phyloP scores from a whole-genome alignment of 352 stramenopile species.

The Halophytophthora batemanensis region DNA sequence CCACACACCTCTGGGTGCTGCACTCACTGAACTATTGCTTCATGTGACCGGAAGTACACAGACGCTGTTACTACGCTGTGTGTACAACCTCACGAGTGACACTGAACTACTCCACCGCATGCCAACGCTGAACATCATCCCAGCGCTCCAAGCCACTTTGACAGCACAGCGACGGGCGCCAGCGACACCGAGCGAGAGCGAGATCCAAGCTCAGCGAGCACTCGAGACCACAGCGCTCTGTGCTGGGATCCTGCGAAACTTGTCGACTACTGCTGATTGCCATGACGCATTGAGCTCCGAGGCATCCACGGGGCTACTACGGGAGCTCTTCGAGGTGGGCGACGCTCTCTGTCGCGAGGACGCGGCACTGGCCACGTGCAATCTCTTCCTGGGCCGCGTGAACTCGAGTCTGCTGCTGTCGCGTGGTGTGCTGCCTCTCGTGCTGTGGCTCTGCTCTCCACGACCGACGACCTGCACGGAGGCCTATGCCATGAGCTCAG shows the following conservation, averaged over 20 bases:
- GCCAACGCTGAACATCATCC: constrained; percentile 18
- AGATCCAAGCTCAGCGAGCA: constrained; percentile 6
- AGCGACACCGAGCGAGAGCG: not conserved
- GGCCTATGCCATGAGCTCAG: constrained; percentile 46
- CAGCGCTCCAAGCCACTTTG: constrained; percentile 18
- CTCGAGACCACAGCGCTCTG: constrained; percentile 24
- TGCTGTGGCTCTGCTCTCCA: constrained; percentile 49
- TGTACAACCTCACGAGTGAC: constrained; percentile 68
- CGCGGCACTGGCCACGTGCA: constrained; percentile 54
- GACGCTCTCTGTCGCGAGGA: constrained; percentile 40
- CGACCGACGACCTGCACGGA: constrained; percentile 1
- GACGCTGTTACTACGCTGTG: constrained; percentile 41
- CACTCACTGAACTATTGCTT: constrained; percentile 32
- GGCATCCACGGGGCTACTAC: constrained; percentile 38
- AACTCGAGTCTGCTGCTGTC: constrained; percentile 58
- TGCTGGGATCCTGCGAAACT: constrained; percentile 53
- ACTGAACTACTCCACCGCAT: constrained; percentile 20
- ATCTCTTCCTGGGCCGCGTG: constrained; percentile 59
- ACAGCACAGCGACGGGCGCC: constrained; percentile 4
- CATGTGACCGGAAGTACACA: constrained; percentile 32
- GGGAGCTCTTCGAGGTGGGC: constrained; percentile 46
- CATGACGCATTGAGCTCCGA: constrained; percentile 42
- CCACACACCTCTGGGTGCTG: constrained; percentile 22
- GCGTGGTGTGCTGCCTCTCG: constrained; percentile 41
- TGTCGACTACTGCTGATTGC: constrained; percentile 33